Percentiles rank a stretch among this genome's conserved stretches.
These are phyloP conservation scores for Metschnikowia anglica DNA, from an alignment of 805 yeast species.

Conservation along the genomic window DNA sequence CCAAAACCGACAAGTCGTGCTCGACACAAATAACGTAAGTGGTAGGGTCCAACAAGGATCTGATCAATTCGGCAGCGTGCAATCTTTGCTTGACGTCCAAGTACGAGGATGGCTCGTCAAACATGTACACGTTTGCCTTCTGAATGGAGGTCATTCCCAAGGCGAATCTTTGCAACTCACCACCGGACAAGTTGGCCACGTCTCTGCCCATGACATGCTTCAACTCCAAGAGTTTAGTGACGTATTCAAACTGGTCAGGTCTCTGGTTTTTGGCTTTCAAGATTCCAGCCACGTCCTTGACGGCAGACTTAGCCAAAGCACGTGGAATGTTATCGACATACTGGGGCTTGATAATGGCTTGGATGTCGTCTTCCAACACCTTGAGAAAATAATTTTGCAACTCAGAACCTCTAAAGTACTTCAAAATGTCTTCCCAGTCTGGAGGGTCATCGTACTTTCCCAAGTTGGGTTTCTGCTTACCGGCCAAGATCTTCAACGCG, in stretches of 20 bases:
- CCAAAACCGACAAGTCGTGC: constrained; percentile 97
- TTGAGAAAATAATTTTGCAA: constrained; percentile 94
- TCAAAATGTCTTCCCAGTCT: constrained; percentile 92
- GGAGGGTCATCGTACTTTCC: constrained; percentile 96
- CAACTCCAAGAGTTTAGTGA: constrained; percentile 72
- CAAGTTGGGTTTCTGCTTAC: constrained; percentile 95
- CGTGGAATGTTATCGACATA: constrained; percentile 97
- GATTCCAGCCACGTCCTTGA: constrained; percentile 81
- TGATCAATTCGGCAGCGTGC: constrained; percentile 92
- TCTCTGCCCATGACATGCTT: constrained; percentile 80
- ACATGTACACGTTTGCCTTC: constrained; percentile 94
- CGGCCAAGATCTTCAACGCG: constrained; percentile 93
- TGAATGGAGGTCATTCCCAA: constrained; percentile 97
- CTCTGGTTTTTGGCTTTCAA: constrained; percentile 77
- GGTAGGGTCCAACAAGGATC: constrained; percentile 75
- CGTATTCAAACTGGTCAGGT: constrained; percentile 59
- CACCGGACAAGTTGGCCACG: constrained; percentile 89
- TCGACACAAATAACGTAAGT: constrained; percentile 94
- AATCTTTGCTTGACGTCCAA: constrained; percentile 98
- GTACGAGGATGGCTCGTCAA: constrained; percentile 98
- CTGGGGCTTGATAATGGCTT: constrained; percentile 98
- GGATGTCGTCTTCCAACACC: constrained; percentile 88
- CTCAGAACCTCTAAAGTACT: constrained; percentile 93
- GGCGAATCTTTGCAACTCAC: constrained; percentile 97
- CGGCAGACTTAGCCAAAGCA: constrained; percentile 85